Evolutionary conservation across 108 stramenopile species (phyloP).

Genomic region (Cyclotella cryptica): DNA sequence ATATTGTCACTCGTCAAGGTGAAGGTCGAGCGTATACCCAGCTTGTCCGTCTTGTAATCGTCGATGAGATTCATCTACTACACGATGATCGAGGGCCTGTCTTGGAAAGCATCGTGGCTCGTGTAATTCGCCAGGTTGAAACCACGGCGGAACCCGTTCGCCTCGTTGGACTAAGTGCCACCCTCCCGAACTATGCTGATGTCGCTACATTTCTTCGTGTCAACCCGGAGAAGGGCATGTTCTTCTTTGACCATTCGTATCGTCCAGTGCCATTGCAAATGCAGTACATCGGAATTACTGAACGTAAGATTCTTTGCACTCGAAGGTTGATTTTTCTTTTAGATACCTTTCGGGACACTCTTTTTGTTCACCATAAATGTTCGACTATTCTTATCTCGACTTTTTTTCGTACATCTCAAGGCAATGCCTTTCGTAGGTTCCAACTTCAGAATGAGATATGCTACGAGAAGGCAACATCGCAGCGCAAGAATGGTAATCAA

Average conservation of each 20-base stretch:
- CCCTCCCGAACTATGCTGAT: slow-evolving; percentile 99
- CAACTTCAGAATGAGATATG: slow-evolving; percentile 99
- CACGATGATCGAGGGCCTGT: slow-evolving; percentile 99
- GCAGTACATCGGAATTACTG: slow-evolving; percentile 99
- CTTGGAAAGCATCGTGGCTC: slow-evolving; percentile 95
- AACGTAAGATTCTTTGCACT: slow-evolving; percentile 54
- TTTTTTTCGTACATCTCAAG: not conserved
- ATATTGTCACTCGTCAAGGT: slow-evolving; percentile 99
- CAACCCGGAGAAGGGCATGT: slow-evolving; percentile 95
- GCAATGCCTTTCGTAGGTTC: slow-evolving; percentile 97
- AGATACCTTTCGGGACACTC: not conserved
- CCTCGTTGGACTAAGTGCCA: slow-evolving; percentile 98
- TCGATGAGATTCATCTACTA: slow-evolving; percentile 99
- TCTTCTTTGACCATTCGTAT: slow-evolving; percentile 99
- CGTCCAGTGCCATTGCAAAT: slow-evolving; percentile 99
- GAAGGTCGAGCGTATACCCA: slow-evolving; percentile 98
- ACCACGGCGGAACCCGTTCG: slow-evolving; percentile 93
- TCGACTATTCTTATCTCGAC: not conserved
- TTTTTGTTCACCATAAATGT: not conserved
- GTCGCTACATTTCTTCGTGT: slow-evolving; percentile 99
- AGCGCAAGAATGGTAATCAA: slow-evolving; percentile 92
- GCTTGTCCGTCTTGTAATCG: slow-evolving; percentile 96
- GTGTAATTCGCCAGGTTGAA: slow-evolving; percentile 97
- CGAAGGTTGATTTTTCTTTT: not conserved
- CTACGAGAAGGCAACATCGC: slow-evolving; percentile 95